Conservation (phyloP, 306 rosid species). For the Cicer bijugum region DNA sequence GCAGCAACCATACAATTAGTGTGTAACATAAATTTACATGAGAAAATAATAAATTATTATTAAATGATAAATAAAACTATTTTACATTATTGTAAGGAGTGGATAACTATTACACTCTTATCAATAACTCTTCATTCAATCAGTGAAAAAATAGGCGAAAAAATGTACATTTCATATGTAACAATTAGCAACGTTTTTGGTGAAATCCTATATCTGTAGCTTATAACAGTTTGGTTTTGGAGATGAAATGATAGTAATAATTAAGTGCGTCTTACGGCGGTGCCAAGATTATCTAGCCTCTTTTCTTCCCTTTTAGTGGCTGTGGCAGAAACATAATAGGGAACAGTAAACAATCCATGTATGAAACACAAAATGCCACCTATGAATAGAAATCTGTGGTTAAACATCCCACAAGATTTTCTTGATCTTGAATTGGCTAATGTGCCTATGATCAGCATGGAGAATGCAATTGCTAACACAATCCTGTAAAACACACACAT, state of each 20-base stretch:
- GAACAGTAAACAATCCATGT: constrained; percentile 69
- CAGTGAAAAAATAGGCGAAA: not conserved
- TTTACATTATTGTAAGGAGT: no score
- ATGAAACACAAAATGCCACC: constrained; percentile 84
- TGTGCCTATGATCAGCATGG: constrained; percentile 68
- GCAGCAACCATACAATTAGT: no score
- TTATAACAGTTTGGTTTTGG: constrained; percentile 23
- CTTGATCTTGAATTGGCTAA: constrained; percentile 65
- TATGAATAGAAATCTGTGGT: constrained; percentile 54
- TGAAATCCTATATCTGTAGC: not conserved
- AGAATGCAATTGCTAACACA: constrained; percentile 50
- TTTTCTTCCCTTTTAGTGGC: constrained; percentile 54
- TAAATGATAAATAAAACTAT: no score
- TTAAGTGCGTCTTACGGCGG: not conserved
- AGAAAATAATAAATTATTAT: no score
- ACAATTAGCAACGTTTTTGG: constrained; percentile 14
- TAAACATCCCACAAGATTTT: constrained; percentile 57
- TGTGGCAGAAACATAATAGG: constrained; percentile 66
- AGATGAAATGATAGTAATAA: not conserved
- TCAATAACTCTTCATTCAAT: constrained; percentile 6
- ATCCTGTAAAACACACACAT: constrained; percentile 56
- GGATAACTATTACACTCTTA: no score
- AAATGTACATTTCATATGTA: constrained; percentile 21
- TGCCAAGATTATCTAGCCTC: not conserved
- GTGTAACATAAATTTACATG: no score